These are phyloP conservation scores for Neurospora sp. DNA, from an alignment of 495 filamentous ascomycete species.

Conservation along the genomic window DNA sequence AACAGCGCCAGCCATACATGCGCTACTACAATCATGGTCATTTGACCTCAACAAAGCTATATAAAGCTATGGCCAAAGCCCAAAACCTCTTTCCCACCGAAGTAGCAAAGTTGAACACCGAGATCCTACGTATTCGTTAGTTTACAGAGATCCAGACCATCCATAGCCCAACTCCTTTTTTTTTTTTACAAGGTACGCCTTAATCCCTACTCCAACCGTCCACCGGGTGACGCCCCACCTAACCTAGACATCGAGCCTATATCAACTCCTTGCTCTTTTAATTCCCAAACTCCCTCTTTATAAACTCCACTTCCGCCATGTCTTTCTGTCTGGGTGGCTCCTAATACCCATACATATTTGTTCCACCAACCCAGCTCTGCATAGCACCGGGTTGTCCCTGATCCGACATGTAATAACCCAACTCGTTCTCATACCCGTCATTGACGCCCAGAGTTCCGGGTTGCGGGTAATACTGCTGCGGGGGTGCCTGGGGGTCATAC, in stretches of 20 bases:
- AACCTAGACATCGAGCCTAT: background rate
- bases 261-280: background rate
- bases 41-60: background rate
- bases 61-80: background rate
- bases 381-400: conserved; percentile 4
- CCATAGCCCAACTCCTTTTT: background rate
- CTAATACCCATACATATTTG: conserved; percentile 16
- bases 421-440: conserved; percentile 24
- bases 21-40: background rate
- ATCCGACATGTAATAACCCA: conserved; percentile 22
- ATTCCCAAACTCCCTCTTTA: background rate
- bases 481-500: conserved; percentile 14
- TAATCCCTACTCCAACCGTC: background rate
- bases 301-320: background rate
- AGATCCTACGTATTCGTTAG: background rate
- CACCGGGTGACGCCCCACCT: background rate
- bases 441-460: conserved; percentile 8
- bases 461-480: conserved; percentile 15
- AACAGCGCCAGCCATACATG: background rate
- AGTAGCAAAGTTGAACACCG: background rate
- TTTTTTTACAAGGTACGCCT: background rate
- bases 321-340: background rate
- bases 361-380: conserved; percentile 14
- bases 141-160: background rate
- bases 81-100: background rate